Base-by-base conservation (phyloP, 1,139 yeast species). In the Taiozyma sp. region DNA sequence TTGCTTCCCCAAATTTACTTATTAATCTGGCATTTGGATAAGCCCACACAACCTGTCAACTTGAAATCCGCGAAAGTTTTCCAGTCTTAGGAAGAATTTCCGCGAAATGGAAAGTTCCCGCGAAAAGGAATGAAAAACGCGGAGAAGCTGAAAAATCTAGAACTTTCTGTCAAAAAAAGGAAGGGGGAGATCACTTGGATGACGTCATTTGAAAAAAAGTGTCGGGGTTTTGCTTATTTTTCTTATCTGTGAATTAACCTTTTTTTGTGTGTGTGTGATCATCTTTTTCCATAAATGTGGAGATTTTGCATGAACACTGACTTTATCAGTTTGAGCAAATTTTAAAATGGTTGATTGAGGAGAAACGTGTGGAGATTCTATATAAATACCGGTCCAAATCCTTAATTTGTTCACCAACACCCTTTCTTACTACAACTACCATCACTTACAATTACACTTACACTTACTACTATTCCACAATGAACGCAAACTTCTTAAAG, bases 401-500 rank as follows among this genome's bases (percentile, higher is more conserved):
- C 36, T 32, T 3, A n/a, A 7, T n/a, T 32, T n/a, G 16, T 14
- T n/a, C 10, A 19, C 3, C n/a, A 19, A 32, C 34, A 30, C 34
- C n/a, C 13, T 5, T 13, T 13, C 34, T 30, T 9, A 30, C n/a
- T 14, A 8, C 7, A 7, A 14, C 19, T 32, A 30, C 14, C 13
- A 9, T 10, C 12, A 29, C 32, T 29, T 29, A 6, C 34, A 30
- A 28, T 8, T 13, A 10, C 14, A 30, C 14, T 8, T 10, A 30
- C 36, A 14, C 19, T 4, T n/a, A n/a, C 36, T 32, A 32, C n/a
- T 32, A 30, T 4, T 30, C 13, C 34, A 32, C 36, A 32, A 38
- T 38, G 41, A 38, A 6, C 41, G 41, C 41, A 19, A 38, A 38
- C 24, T 38, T 40, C 19, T 34, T 60, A n/a, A 59, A 49, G 46